Percentiles rank a stretch among this genome's conserved stretches.
These are phyloP conservation scores for Tylopilus plumbeoviolaceoides DNA, from an alignment of 768 basidiomycete species.

Conservation along the genomic window DNA sequence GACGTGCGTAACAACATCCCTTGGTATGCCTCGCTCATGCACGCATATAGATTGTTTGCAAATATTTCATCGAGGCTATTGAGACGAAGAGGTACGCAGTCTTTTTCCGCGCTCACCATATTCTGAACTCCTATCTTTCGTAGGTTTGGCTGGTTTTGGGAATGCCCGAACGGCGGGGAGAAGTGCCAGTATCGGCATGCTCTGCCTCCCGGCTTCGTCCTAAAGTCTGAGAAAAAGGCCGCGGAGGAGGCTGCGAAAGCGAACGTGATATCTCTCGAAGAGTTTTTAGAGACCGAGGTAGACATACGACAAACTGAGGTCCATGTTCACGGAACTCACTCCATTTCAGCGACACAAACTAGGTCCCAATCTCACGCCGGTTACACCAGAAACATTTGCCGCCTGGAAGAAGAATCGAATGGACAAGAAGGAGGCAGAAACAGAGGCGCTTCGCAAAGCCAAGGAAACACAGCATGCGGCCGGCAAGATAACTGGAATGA, in stretches of 20 bases:
- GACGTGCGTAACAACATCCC: conserved; percentile 53
- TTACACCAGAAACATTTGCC: conserved; percentile 88
- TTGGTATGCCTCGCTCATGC: conserved; percentile 7
- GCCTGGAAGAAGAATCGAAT: conserved; percentile 93
- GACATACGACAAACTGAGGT: conserved; percentile 11
- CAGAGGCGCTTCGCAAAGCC: conserved; percentile 73
- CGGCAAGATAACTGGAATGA: conserved; percentile 92
- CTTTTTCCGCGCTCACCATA: background rate
- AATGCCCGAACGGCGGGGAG: conserved; percentile 79
- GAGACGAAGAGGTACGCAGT: conserved; percentile 70
- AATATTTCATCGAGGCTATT: conserved; percentile 94
- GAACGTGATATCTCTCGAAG: conserved; percentile 86
- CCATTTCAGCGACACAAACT: conserved; percentile 83
- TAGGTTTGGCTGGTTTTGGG: conserved; percentile 95
- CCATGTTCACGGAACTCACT: background rate
- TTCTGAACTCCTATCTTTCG: background rate
- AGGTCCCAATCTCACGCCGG: conserved; percentile 84
- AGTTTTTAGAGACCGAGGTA: conserved; percentile 97
- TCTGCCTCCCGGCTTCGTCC: conserved; percentile 90
- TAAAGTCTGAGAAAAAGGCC: conserved; percentile 92
- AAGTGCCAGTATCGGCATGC: conserved; percentile 94
- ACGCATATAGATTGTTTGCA: conserved; percentile 84
- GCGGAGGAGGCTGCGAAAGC: conserved; percentile 88
- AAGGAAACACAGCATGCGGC: conserved; percentile 80
- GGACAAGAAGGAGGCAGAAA: conserved; percentile 92